Conservation (phyloP, 176 grass and related monocot species). For the Areca catechu region DNA sequence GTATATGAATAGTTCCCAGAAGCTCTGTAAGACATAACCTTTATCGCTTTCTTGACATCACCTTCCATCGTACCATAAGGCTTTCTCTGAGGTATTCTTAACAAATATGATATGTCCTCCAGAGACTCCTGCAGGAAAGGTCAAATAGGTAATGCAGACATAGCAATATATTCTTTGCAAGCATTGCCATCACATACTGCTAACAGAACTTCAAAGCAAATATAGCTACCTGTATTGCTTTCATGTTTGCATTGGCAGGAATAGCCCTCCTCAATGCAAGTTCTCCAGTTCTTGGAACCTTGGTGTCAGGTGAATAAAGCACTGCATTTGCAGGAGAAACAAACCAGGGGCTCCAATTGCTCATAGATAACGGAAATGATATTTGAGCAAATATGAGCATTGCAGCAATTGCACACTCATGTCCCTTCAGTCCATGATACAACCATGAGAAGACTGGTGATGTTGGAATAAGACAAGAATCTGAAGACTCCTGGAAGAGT, state of each 20-base stretch:
- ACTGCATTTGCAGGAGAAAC: constrained; percentile 50
- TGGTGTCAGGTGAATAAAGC: constrained; percentile 88
- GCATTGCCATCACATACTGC: background rate
- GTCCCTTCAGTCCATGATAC: constrained; percentile 11
- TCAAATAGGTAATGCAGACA: background rate
- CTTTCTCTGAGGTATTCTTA: constrained; percentile 96
- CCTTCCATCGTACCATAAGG: constrained; percentile 80
- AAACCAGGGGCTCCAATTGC: constrained; percentile 9
- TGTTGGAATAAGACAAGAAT: background rate
- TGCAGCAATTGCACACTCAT: constrained; percentile 39
- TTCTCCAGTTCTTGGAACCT: constrained; percentile 84
- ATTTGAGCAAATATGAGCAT: constrained; percentile 64
- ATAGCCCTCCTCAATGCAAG: constrained; percentile 84
- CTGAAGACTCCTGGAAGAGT: background rate
- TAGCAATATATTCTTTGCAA: background rate
- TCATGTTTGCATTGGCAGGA: constrained; percentile 79
- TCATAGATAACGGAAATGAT: constrained; percentile 34
- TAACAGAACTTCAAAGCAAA: background rate
- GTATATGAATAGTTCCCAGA: too few relatives aligned
- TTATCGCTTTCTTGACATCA: constrained; percentile 80
- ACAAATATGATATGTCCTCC: constrained; percentile 86
- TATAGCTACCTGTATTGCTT: constrained; percentile 61
- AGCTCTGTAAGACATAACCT: constrained; percentile 20
- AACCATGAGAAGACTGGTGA: background rate
- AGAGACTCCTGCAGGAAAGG: constrained; percentile 48